Conservation (phyloP, 257 asterid species). For the Catharanthus roseus region DNA sequence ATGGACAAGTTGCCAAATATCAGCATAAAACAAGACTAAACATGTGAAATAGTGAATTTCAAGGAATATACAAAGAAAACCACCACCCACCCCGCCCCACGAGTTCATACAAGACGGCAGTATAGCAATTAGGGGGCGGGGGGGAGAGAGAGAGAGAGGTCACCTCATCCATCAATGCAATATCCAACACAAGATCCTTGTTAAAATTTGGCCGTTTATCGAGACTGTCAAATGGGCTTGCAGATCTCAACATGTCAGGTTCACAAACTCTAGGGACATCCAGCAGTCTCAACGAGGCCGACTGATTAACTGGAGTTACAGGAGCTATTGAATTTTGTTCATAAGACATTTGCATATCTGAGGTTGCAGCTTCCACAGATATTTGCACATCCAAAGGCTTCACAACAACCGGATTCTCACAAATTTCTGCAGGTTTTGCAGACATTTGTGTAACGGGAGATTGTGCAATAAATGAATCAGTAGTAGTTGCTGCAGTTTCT, state of each 20-base stretch:
- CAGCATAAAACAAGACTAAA: no score
- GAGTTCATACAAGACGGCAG: not conserved
- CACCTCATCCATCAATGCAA: constrained; percentile 44
- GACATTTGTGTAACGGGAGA: not conserved
- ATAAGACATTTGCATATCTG: constrained; percentile 14
- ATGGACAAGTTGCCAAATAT: constrained; percentile 8
- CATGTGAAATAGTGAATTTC: no score
- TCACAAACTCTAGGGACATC: constrained; percentile 33
- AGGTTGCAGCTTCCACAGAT: constrained; percentile 17
- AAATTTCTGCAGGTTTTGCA: constrained; percentile 19
- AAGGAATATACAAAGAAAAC: not conserved
- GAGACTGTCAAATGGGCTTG: constrained; percentile 32
- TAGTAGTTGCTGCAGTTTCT: constrained; percentile 17
- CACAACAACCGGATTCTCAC: not conserved
- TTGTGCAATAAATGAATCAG: constrained; percentile 2
- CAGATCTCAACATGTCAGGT: constrained; percentile 28
- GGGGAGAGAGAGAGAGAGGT: not conserved
- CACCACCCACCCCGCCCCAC: no score
- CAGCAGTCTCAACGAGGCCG: constrained; percentile 32
- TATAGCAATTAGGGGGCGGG: no score
- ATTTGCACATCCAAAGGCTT: constrained; percentile 16
- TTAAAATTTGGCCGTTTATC: constrained; percentile 24
- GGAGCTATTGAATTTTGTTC: constrained; percentile 57
- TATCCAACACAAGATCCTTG: constrained; percentile 33
- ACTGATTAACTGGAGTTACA: constrained; percentile 46